These are phyloP conservation scores for Kwoniella bestiolae DNA, from an alignment of 768 basidiomycete genomes.

Conservation along the genomic window DNA sequence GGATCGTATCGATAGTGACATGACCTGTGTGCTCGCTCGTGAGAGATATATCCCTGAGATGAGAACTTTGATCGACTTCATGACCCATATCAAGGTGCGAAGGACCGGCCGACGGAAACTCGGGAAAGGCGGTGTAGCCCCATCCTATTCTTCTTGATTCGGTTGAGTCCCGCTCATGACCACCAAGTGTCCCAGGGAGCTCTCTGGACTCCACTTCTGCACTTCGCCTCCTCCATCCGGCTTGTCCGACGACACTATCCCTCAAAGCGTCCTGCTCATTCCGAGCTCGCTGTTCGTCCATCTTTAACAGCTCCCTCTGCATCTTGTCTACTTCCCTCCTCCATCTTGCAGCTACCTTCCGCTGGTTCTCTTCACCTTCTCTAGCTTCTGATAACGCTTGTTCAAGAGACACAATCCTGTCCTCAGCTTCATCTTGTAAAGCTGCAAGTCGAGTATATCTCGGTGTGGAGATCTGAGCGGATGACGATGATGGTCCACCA, in stretches of 20 bases:
- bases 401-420: conserved; percentile 37
- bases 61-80: background rate
- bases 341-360: conserved; percentile 38
- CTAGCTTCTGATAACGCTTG: conserved; percentile 40
- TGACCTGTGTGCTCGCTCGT: background rate
- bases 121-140: conserved; percentile 31
- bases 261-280: background rate
- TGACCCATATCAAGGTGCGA: background rate
- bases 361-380: conserved; percentile 42
- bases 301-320: conserved; percentile 35
- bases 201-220: background rate
- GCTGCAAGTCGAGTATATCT: conserved; percentile 20
- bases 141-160: conserved; percentile 21
- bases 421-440: conserved; percentile 33
- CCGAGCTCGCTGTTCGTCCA: conserved; percentile 30
- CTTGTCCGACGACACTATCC: conserved; percentile 8
- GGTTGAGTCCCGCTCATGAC: background rate
- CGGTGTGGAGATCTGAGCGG: conserved; percentile 12
- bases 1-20: background rate
- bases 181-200: background rate
- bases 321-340: conserved; percentile 43
- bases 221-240: background rate
- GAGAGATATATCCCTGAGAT: background rate
- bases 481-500: background rate
- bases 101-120: conserved; percentile 17